These are phyloP conservation scores for Cronartium ribicola DNA, from an alignment of 1,284 basidiomycete genomes.

Conservation along the genomic window DNA sequence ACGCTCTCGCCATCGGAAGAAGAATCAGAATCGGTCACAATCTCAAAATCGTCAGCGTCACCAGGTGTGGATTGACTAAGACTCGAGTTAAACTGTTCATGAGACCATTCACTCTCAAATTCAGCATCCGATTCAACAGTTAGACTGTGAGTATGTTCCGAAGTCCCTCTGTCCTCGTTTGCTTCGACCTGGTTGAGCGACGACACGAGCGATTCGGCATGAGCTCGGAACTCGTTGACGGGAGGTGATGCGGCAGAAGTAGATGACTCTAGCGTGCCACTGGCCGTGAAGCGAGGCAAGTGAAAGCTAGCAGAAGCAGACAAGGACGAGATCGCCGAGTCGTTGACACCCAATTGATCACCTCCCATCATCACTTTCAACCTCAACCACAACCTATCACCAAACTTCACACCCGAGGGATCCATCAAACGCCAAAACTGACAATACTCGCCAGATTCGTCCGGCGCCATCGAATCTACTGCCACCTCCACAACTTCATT, in stretches of 20 bases:
- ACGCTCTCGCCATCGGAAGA: neutral
- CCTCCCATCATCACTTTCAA: constrained; percentile 13
- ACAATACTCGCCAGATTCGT: constrained; percentile 65
- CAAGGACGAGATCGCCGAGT: constrained; percentile 14
- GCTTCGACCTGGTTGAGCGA: neutral
- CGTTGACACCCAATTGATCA: constrained; percentile 25
- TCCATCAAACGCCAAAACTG: constrained; percentile 70
- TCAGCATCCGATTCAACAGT: neutral
- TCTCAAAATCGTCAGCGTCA: neutral
- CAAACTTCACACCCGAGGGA: constrained; percentile 62
- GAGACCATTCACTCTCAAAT: constrained; percentile 1
- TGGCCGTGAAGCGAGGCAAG: constrained; percentile 17
- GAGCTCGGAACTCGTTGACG: neutral
- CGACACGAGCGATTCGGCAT: neutral
- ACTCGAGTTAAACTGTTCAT: neutral
- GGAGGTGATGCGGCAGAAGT: neutral
- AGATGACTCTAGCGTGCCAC: neutral
- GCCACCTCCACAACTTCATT: constrained; percentile 64
- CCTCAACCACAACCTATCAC: constrained; percentile 65
- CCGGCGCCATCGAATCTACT: constrained; percentile 74
- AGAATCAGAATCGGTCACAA: constrained; percentile 4
- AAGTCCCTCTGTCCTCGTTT: neutral
- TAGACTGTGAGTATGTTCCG: neutral
- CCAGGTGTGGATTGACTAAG: neutral
- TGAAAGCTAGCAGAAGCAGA: constrained; percentile 34